Conservation (phyloP, 208 protist genomes). For the Acanthamoeba divionensis region DNA sequence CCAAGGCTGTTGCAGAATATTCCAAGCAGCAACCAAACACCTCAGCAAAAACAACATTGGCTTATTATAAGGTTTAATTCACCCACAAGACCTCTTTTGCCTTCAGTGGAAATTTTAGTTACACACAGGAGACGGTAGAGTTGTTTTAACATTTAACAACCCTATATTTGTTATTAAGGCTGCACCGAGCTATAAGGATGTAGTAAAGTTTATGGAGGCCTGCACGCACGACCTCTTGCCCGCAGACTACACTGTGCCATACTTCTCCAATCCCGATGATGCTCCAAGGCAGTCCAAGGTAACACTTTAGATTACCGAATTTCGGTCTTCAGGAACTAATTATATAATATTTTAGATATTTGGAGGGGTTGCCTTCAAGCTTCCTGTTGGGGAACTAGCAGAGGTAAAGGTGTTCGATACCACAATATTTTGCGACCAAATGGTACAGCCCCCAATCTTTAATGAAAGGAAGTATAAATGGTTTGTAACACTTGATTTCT, state of each 20-base stretch:
- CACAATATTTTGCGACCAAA: background rate
- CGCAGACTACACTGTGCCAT: background rate
- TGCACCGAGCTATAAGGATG: background rate
- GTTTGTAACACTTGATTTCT: background rate
- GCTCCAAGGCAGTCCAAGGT: slow-evolving; percentile 18
- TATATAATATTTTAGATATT: background rate
- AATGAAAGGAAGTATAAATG: background rate
- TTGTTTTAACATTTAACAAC: background rate
- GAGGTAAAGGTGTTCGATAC: slow-evolving; percentile 18
- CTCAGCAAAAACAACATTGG: background rate
- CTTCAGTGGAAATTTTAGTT: background rate
- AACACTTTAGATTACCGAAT: background rate
- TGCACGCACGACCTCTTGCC: background rate
- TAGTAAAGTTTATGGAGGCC: background rate
- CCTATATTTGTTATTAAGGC: background rate
- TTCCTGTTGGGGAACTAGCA: background rate
- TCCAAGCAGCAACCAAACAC: background rate
- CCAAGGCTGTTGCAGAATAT: too few relatives aligned
- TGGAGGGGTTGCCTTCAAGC: background rate
- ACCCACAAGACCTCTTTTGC: background rate
- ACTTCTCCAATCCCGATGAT: slow-evolving; percentile 40
- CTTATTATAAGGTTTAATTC: too few relatives aligned
- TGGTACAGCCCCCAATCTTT: background rate
- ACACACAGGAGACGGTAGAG: too few relatives aligned
- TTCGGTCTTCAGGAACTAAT: background rate